Base-by-base conservation (phyloP, 768 basidiomycete genomes). In the Lentinula sp. region DNA sequence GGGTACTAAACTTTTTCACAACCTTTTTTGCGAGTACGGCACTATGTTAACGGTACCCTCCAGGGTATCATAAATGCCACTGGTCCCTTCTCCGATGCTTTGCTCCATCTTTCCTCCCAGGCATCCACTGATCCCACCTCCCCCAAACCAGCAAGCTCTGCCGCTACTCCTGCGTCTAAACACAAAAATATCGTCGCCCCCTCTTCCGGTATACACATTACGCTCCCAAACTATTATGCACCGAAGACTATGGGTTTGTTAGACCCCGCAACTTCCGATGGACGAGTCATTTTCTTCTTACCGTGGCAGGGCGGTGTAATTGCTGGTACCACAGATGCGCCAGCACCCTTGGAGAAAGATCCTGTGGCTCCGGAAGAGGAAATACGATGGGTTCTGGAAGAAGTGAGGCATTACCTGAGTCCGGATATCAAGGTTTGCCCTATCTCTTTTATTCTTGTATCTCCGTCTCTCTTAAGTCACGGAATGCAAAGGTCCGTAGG, bases 291-390 rank as follows among this genome's bases (percentile, higher is more conserved):
- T 70, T 99, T 98, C 82, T 97, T 99, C 83, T 84, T 99, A 9
- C 96, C 96, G 0, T 99, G 97, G 96, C 89, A 98, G 75, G 96
- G 96, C 8, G 93, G 90, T 77, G 95, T 95, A 43, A 95, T 99
- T 64, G 96, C 96, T 1, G 96, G 96, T 28, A 98, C 97, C 2
- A 99, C 96, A 7, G 96, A 99, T 72, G 81, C 90, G 0, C 88
- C 90, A 0, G 86, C 13, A 70, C 68, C 68, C 20, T 13, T 57
- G 16, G 52, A 61, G 32, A 56, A 81, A 41, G 86, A 95, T 65
- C 95, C 95, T 4, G 80, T 82, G 3, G 92, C 95, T 0, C 78
- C 81, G 20, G 96, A 98, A 73, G 93, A 97, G 64, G 96, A 99
- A 67, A 95, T 99, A 63, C 86, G 90, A 39, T 99, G 95, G 95